A percentile compares a stretch with the other conserved stretches of the same genome.
These are phyloP conservation scores for Ceratobasidium papillatum DNA, from an alignment of 1,284 basidiomycete species.

Conservation along the genomic window DNA sequence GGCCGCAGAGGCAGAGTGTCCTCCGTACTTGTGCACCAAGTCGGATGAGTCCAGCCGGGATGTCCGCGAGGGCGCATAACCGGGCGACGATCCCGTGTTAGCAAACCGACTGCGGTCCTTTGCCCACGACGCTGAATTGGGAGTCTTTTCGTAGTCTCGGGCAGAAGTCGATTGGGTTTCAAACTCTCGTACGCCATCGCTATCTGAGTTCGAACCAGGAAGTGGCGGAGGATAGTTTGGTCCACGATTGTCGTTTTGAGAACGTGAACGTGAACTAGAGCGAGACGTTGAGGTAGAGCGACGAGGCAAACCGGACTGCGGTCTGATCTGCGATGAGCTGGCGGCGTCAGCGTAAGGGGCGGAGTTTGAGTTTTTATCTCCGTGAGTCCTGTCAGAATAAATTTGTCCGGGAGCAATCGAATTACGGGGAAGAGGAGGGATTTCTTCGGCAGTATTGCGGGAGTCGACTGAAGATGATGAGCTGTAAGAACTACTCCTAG, in stretches of 20 bases:
- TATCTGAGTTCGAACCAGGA: constrained; percentile 21
- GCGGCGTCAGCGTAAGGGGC: not conserved
- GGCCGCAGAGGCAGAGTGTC: not conserved
- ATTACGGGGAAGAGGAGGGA: constrained; percentile 22
- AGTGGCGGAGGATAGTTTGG: constrained; percentile 4
- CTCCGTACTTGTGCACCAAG: not conserved
- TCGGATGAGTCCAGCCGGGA: not conserved
- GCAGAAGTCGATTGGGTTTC: not conserved
- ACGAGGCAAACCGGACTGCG: constrained; percentile 21
- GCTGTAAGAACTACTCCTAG: constrained; percentile 20
- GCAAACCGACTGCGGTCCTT: constrained; percentile 35
- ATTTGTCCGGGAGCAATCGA: not conserved
- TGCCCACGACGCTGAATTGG: constrained; percentile 9
- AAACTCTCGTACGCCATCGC: constrained; percentile 6
- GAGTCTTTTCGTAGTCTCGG: constrained; percentile 4
- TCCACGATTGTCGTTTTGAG: not conserved
- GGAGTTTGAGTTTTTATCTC: not conserved
- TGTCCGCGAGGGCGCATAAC: not conserved
- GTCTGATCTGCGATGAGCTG: not conserved
- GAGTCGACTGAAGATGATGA: constrained; percentile 21
- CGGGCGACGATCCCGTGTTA: not conserved
- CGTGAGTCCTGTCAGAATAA: not conserved
- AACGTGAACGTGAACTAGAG: constrained; percentile 4
- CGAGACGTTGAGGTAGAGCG: constrained; percentile 11
- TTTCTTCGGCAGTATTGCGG: not conserved